phyloP scores from a whole-genome alignment of 371 early-diverging fungal genomes.

The Smittium mucronatum region DNA sequence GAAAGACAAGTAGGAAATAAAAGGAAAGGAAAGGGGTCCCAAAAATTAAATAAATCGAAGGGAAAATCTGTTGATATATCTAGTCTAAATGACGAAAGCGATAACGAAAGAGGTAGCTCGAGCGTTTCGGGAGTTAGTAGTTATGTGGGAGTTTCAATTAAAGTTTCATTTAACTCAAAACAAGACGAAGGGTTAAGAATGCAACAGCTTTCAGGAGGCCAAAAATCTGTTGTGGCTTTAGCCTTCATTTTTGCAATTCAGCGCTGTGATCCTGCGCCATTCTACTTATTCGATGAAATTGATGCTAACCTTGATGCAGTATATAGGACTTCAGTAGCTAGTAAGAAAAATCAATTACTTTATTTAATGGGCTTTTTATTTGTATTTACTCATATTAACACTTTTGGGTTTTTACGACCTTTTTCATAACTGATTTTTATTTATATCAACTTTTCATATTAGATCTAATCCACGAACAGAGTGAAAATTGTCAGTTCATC shows the following conservation, averaged over 20 bases:
- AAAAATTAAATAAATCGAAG: neutral
- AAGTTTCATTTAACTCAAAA: constrained; percentile 77
- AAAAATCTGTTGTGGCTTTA: constrained; percentile 96
- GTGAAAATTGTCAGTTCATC: constrained; percentile 86
- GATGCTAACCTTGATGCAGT: constrained; percentile 98
- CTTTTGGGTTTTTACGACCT: too few species aligned
- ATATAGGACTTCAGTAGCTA: constrained; percentile 87
- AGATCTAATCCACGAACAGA: constrained; percentile 72
- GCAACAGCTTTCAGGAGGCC: constrained; percentile 97
- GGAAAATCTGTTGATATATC: too few species aligned
- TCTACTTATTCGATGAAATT: constrained; percentile 99
- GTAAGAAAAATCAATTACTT: constrained; percentile 14
- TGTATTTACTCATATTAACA: too few species aligned
- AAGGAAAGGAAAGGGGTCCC: neutral
- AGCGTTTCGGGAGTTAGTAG: constrained; percentile 35
- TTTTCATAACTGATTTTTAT: too few species aligned
- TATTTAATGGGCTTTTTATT: neutral
- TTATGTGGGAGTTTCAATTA: constrained; percentile 86
- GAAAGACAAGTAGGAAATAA: neutral
- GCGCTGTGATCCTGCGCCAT: constrained; percentile 96
- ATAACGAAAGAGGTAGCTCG: constrained; percentile 16
- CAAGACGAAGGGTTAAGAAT: constrained; percentile 74
- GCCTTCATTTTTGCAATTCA: constrained; percentile 99
- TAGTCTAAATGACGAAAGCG: constrained; percentile 14
- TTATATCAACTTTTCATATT: neutral